phyloP scores from a whole-genome alignment of 2,329 filamentous ascomycete species.

The Colletotrichum australisinense region DNA sequence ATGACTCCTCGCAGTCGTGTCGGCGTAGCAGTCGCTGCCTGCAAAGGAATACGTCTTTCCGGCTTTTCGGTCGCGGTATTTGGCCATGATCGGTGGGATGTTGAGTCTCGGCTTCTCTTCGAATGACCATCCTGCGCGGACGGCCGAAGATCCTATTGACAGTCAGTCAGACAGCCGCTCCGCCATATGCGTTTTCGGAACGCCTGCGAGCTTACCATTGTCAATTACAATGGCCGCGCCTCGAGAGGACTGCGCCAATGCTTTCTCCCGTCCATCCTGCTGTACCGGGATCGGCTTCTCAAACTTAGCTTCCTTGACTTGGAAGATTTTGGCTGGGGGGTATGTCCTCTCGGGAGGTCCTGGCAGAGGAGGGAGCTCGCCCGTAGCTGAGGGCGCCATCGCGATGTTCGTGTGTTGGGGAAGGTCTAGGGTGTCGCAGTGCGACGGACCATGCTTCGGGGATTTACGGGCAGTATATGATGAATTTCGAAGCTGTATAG shows the following conservation, averaged over 20 bases:
- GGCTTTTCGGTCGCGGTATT: slow-evolving; percentile 94
- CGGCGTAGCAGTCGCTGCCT: slow-evolving; percentile 91
- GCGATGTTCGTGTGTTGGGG: slow-evolving; percentile 39
- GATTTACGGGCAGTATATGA: slow-evolving; percentile 2
- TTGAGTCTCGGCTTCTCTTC: slow-evolving; percentile 83
- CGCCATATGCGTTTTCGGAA: not conserved
- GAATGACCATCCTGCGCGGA: slow-evolving; percentile 97
- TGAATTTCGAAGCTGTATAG: not conserved
- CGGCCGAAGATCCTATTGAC: slow-evolving; percentile 79
- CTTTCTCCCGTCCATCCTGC: slow-evolving; percentile 77
- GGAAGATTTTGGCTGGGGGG: slow-evolving; percentile 67
- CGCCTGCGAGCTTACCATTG: slow-evolving; percentile 76
- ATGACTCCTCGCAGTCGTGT: slow-evolving; percentile 91
- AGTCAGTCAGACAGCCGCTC: slow-evolving; percentile 24
- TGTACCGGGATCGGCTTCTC: slow-evolving; percentile 65
- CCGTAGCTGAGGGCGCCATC: slow-evolving; percentile 67
- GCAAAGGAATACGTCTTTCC: slow-evolving; percentile 93
- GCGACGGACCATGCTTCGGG: slow-evolving; percentile 28
- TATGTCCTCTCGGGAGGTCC: slow-evolving; percentile 57
- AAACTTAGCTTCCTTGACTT: slow-evolving; percentile 72
- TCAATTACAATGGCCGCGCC: slow-evolving; percentile 93
- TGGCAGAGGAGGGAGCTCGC: slow-evolving; percentile 52
- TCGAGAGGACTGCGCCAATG: slow-evolving; percentile 64
- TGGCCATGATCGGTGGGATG: slow-evolving; percentile 90
- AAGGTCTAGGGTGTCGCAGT: slow-evolving; percentile 32